Evolutionary conservation across 2,329 filamentous ascomycete genomes (phyloP).

Genomic region (Dothistroma septosporum): DNA sequence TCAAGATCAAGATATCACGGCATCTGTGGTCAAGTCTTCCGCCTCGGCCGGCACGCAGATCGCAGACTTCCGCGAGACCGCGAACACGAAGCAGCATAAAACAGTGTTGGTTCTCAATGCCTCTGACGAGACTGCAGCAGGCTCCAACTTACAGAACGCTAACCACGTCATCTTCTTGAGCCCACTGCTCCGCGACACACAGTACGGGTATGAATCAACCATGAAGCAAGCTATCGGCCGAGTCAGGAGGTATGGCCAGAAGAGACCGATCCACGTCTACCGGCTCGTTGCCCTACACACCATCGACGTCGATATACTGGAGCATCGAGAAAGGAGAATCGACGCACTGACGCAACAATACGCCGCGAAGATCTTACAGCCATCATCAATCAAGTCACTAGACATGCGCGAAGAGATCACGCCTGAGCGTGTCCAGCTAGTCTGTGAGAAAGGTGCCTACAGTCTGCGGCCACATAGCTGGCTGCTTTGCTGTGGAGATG

Average conservation of each 20-base stretch:
- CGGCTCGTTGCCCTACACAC: constrained; percentile 78
- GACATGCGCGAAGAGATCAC: constrained; percentile 1
- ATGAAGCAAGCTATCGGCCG: constrained; percentile 64
- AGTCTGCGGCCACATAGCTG: constrained; percentile 34
- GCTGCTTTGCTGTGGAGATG: constrained; percentile 21
- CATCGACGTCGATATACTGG: constrained; percentile 47
- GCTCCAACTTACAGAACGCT: constrained; percentile 57
- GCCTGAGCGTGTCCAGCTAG: constrained; percentile 32
- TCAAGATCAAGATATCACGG: constrained; percentile 28
- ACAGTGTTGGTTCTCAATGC: constrained; percentile 57
- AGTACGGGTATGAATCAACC: constrained; percentile 53
- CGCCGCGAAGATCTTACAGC: constrained; percentile 13
- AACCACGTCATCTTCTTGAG: constrained; percentile 63
- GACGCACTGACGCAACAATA: constrained; percentile 26
- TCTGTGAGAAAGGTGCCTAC: constrained; percentile 27
- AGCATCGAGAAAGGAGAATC: constrained; percentile 39
- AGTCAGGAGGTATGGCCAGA: constrained; percentile 55
- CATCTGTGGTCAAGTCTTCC: constrained; percentile 36
- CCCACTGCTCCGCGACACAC: constrained; percentile 49
- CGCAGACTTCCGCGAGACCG: constrained; percentile 20
- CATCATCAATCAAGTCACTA: constrained; percentile 14
- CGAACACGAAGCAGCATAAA: constrained; percentile 20
- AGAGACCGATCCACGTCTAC: constrained; percentile 55
- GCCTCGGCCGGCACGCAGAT: constrained; percentile 22
- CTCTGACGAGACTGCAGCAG: constrained; percentile 55